Conservation (phyloP, 345 rosid genomes). For the Brassica rapa region DNA sequence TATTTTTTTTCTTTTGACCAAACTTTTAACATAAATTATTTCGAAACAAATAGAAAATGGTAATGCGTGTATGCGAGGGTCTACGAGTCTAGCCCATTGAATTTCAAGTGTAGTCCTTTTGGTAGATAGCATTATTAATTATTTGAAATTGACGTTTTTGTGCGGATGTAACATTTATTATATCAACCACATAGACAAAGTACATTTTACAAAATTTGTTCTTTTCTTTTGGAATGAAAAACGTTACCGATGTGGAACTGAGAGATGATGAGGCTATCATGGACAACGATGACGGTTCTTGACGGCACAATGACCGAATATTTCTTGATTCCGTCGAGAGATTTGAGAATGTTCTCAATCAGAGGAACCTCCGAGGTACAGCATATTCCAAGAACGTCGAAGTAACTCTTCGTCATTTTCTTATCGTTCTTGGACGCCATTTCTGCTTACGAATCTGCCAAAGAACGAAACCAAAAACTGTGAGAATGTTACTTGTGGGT, state of each 20-base stretch:
- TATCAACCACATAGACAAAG: not conserved
- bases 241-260: slow-evolving; percentile 73
- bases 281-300: slow-evolving; percentile 85
- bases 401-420: slow-evolving; percentile 69
- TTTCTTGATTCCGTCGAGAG: slow-evolving; percentile 68
- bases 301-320: slow-evolving; percentile 72
- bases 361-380: slow-evolving; percentile 88
- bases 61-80: not conserved
- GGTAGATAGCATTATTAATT: not conserved
- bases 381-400: slow-evolving; percentile 83
- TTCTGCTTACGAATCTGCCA: not conserved
- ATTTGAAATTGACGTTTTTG: not conserved
- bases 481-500: not conserved
- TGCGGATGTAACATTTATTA: not conserved
- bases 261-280: slow-evolving; percentile 64
- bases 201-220: not conserved
- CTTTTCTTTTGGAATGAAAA: not conserved
- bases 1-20: too few species aligned
- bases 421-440: slow-evolving; percentile 20
- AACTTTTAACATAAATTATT: too few species aligned
- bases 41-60: too few species aligned
- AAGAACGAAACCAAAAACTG: not conserved
- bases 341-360: slow-evolving; percentile 61
- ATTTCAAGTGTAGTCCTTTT: not conserved
- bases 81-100: too few species aligned